Evolutionary conservation across 1,139 yeast species (phyloP).

Genomic region (Pichia sp.): DNA sequence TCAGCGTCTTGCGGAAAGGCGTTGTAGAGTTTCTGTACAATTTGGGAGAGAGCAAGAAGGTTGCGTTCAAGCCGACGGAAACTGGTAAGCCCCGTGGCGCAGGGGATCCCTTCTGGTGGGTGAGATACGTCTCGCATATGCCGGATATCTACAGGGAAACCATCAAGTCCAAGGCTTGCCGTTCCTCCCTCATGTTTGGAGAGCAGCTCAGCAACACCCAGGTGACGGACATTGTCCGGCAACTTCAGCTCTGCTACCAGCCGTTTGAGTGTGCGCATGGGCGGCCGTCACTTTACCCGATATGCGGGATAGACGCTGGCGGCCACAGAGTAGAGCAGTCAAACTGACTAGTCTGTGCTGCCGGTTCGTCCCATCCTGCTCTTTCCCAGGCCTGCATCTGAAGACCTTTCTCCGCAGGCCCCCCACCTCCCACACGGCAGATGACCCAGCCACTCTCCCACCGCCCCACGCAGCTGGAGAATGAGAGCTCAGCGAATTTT

Average conservation of each 20-base stretch:
- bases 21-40: conserved; percentile 36
- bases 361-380: no score
- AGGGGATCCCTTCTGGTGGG: conserved; percentile 15
- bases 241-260: conserved; percentile 45
- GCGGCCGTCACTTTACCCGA: conserved; percentile 66
- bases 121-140: conserved; percentile 30
- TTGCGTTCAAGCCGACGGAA: background rate
- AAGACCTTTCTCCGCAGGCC: no score
- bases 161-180: conserved; percentile 63
- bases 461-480: background rate
- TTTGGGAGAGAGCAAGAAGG: conserved; percentile 4
- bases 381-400: no score
- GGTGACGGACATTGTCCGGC: conserved; percentile 42
- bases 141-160: conserved; percentile 49
- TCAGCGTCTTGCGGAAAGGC: conserved; percentile 33
- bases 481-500: background rate
- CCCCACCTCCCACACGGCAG: background rate
- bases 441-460: conserved; percentile 1
- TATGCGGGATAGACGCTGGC: conserved; percentile 33
- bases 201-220: conserved; percentile 41
- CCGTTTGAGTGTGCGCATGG: conserved; percentile 92
- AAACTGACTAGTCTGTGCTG: no score
- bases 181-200: conserved; percentile 74
- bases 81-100: background rate
- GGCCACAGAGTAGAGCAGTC: no score